phyloP scores from a whole-genome alignment of 169 alveolate species.

The Cryptosporidium ryanae region DNA sequence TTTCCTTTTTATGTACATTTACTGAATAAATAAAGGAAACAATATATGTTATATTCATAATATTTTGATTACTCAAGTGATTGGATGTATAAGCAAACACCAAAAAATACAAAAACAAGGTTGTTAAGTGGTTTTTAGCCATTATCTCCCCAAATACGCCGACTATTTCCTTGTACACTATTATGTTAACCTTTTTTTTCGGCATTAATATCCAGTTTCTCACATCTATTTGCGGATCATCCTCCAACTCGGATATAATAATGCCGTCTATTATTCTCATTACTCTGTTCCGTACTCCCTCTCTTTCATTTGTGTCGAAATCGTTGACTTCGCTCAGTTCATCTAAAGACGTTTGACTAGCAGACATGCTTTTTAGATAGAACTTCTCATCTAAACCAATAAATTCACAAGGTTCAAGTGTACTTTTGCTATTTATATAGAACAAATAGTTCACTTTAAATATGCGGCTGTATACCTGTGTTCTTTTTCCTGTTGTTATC shows the following conservation, averaged over 20 bases:
- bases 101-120: neutral
- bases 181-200: neutral
- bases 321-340: no score
- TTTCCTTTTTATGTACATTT: neutral
- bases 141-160: neutral
- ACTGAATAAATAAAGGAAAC: slow-evolving; percentile 16
- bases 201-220: slow-evolving; percentile 36
- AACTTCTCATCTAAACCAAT: no score
- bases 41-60: neutral
- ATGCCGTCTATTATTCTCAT: slow-evolving; percentile 19
- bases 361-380: no score
- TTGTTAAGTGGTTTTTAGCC: neutral
- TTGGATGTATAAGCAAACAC: no score
- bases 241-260: slow-evolving; percentile 23
- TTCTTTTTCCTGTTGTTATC: no score
- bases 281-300: neutral
- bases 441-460: no score
- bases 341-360: no score
- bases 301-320: neutral
- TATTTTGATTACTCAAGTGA: no score
- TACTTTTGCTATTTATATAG: no score
- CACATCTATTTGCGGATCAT: slow-evolving; percentile 11
- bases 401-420: no score
- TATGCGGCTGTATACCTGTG: no score
- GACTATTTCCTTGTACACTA: neutral